phyloP scores from a whole-genome alignment of 495 filamentous ascomycete species.

The Talaromyces liani region DNA sequence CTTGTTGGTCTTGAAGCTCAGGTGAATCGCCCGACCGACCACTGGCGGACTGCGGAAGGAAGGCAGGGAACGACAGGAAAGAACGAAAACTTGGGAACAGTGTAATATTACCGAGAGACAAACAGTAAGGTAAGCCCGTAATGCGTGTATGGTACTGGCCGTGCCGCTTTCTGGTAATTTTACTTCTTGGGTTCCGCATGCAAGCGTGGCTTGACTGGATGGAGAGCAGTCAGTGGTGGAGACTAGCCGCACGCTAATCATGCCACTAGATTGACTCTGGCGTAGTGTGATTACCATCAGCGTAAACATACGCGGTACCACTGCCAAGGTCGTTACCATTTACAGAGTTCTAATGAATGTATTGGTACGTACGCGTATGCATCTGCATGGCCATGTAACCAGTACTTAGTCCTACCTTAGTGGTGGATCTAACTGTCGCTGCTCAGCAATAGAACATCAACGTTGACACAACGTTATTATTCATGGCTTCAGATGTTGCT shows the following conservation, averaged over 20 bases:
- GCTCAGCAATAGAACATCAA: background rate
- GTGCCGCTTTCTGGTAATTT: background rate
- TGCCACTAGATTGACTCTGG: background rate
- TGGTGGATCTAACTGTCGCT: background rate
- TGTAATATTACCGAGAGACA: background rate
- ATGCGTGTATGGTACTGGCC: background rate
- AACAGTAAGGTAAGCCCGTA: background rate
- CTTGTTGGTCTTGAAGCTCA: background rate
- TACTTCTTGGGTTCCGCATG: background rate
- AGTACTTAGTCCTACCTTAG: background rate
- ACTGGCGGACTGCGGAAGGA: background rate
- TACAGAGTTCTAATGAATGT: background rate
- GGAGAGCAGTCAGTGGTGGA: background rate
- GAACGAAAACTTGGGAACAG: background rate
- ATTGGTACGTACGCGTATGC: background rate
- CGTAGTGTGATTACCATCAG: background rate
- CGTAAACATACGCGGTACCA: background rate
- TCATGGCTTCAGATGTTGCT: background rate
- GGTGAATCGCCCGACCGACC: constrained; percentile 1
- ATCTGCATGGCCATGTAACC: background rate
- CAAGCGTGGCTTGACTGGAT: background rate
- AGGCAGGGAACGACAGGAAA: background rate
- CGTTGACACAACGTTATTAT: constrained; percentile 5
- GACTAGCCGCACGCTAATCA: background rate
- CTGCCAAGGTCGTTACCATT: background rate